Evolutionary conservation across 306 rosid species (phyloP).

Genomic region (Vachellia pachyceras): DNA sequence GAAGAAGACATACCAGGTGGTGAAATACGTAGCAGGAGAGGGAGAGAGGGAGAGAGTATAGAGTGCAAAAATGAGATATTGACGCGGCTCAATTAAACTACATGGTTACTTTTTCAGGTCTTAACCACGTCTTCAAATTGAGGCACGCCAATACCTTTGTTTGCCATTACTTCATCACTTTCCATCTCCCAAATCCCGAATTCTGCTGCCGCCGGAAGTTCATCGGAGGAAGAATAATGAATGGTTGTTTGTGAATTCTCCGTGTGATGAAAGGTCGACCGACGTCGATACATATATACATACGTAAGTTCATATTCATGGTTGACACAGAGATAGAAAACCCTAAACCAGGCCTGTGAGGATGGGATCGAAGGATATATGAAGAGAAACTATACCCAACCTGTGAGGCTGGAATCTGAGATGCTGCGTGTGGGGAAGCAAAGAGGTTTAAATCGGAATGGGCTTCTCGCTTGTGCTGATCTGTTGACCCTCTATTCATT

Average conservation of each 20-base stretch:
- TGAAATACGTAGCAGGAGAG: constrained; percentile 2
- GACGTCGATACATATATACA: no score
- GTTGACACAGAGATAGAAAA: background rate
- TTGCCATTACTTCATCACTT: constrained; percentile 40
- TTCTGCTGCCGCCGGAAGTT: background rate
- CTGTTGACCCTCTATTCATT: constrained; percentile 18
- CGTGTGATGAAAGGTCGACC: background rate
- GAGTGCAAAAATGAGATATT: constrained; percentile 72
- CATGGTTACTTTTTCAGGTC: constrained; percentile 40
- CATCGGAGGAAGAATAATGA: background rate
- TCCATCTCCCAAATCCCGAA: constrained; percentile 25
- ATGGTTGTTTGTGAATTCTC: background rate
- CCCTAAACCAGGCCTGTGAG: background rate
- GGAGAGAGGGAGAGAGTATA: background rate
- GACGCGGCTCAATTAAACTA: constrained; percentile 93
- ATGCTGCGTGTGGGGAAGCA: constrained; percentile 43
- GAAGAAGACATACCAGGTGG: constrained; percentile 36
- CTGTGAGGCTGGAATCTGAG: background rate
- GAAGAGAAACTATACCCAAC: background rate
- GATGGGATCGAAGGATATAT: background rate
- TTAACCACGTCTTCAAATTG: constrained; percentile 73
- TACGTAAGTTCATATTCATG: no score
- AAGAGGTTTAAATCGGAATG: constrained; percentile 3
- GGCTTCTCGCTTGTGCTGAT: constrained; percentile 21
- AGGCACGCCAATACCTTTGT: constrained; percentile 76